A percentile compares a stretch with the other conserved stretches of the same genome.
Evolutionary conservation across 768 basidiomycete species (phyloP).

Genomic region (Lentinula raphanica): DNA sequence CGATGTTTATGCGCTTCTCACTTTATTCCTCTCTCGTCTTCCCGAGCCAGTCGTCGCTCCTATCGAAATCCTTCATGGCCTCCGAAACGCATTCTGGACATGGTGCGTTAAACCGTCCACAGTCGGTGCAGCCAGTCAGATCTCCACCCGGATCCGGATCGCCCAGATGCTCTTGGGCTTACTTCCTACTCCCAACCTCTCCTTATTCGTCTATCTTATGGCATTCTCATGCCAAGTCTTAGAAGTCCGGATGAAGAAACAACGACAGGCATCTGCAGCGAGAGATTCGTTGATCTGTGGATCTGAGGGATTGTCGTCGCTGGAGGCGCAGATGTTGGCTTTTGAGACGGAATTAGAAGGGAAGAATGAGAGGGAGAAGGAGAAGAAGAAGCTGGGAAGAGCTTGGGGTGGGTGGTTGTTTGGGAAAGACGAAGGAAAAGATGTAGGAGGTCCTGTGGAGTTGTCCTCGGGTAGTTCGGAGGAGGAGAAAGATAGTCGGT

Average conservation of each 20-base stretch:
- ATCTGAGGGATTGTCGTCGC: neutral
- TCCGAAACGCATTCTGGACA: conserved; percentile 23
- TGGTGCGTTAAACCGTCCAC: conserved; percentile 25
- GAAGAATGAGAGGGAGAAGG: conserved; percentile 1
- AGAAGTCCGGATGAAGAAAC: neutral
- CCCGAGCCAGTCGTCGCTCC: conserved; percentile 34
- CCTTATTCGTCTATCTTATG: conserved; percentile 38
- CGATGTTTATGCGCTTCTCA: conserved; percentile 37
- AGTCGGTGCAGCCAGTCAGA: neutral
- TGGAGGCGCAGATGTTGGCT: neutral
- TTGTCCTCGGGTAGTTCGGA: too few species aligned
- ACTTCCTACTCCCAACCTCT: conserved; percentile 37
- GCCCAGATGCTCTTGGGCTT: conserved; percentile 36
- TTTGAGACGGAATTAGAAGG: neutral
- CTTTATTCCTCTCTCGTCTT: conserved; percentile 34
- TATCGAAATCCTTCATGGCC: conserved; percentile 21
- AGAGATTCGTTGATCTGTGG: neutral
- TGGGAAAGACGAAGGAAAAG: neutral
- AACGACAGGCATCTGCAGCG: neutral
- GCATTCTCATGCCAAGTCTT: conserved; percentile 40
- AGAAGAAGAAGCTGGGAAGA: neutral
- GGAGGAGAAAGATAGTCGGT: neutral
- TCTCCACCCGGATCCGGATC: conserved; percentile 17
- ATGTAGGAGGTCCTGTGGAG: too few species aligned
- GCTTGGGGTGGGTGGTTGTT: conserved; percentile 4